These are phyloP conservation scores for Alternaria burnsii DNA, from an alignment of 2,329 filamentous ascomycete genomes.

Conservation along the genomic window DNA sequence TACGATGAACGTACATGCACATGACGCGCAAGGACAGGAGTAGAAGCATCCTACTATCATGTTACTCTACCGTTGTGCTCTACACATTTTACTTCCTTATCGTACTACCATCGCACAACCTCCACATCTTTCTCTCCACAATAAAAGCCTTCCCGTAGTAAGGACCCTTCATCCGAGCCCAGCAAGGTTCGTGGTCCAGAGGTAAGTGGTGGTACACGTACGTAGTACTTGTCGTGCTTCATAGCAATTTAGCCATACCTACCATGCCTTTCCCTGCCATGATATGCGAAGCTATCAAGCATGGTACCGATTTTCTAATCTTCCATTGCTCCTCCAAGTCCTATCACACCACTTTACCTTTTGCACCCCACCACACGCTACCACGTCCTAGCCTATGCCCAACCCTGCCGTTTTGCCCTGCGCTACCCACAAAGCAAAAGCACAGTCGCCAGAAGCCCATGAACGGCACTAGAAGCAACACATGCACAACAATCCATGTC, in stretches of 20 bases:
- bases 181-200: slow-evolving; percentile 1
- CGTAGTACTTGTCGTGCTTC: not conserved
- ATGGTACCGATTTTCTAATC: not conserved
- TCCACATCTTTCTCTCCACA: not conserved
- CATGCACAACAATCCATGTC: not conserved
- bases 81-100: slow-evolving; percentile 2
- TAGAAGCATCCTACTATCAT: not conserved
- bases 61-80: not conserved
- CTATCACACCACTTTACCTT: not conserved
- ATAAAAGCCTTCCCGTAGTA: not conserved
- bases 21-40: not conserved
- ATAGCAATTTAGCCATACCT: not conserved
- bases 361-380: not conserved
- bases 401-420: not conserved
- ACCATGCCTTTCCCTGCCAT: slow-evolving; percentile 1
- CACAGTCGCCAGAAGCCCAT: not conserved
- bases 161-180: slow-evolving; percentile 4
- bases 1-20: slow-evolving; percentile 5
- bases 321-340: not conserved
- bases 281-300: slow-evolving; percentile 3
- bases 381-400: not conserved
- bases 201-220: not conserved
- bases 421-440: not conserved
- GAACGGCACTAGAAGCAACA: slow-evolving; percentile 1
- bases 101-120: not conserved